These are phyloP conservation scores for Arachnopeziza araneosa DNA, from an alignment of 2,329 filamentous ascomycete species.

Conservation along the genomic window DNA sequence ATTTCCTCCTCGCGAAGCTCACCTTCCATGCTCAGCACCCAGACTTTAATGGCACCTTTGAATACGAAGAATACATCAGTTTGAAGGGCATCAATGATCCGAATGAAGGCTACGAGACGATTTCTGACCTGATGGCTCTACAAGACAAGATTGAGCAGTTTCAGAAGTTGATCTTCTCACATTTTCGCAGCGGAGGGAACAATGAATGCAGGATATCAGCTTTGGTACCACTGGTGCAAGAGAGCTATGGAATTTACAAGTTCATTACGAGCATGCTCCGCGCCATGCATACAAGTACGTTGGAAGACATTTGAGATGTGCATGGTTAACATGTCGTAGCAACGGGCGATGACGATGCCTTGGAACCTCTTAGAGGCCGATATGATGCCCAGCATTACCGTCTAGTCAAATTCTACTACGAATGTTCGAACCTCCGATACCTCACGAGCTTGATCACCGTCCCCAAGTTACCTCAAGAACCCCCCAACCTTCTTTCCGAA, in stretches of 20 bases:
- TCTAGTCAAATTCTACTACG: slow-evolving; percentile 96
- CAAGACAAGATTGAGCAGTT: slow-evolving; percentile 99
- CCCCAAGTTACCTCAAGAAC: slow-evolving; percentile 89
- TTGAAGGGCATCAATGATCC: slow-evolving; percentile 97
- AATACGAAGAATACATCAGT: slow-evolving; percentile 98
- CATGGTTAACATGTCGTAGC: slow-evolving; percentile 41
- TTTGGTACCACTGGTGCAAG: slow-evolving; percentile 86
- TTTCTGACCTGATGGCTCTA: slow-evolving; percentile 90
- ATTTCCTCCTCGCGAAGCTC: slow-evolving; percentile 89
- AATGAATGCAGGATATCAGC: slow-evolving; percentile 97
- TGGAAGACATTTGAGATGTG: neutral
- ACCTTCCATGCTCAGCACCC: slow-evolving; percentile 95
- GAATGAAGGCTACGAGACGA: slow-evolving; percentile 96
- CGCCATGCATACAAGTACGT: slow-evolving; percentile 90
- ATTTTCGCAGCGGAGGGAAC: slow-evolving; percentile 85
- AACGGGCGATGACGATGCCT: slow-evolving; percentile 87
- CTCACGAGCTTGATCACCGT: slow-evolving; percentile 94
- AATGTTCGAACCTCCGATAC: slow-evolving; percentile 96
- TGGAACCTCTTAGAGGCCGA: slow-evolving; percentile 78
- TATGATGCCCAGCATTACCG: slow-evolving; percentile 97
- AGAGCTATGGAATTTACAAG: slow-evolving; percentile 99
- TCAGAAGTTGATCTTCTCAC: slow-evolving; percentile 96
- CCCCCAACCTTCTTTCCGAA: slow-evolving; percentile 80
- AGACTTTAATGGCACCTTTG: slow-evolving; percentile 97
- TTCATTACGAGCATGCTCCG: slow-evolving; percentile 99